A percentile compares a stretch with the other conserved stretches of the same genome.
phyloP scores from a whole-genome alignment of 1,139 yeast species.

The Scheffersomyces parashehatae region DNA sequence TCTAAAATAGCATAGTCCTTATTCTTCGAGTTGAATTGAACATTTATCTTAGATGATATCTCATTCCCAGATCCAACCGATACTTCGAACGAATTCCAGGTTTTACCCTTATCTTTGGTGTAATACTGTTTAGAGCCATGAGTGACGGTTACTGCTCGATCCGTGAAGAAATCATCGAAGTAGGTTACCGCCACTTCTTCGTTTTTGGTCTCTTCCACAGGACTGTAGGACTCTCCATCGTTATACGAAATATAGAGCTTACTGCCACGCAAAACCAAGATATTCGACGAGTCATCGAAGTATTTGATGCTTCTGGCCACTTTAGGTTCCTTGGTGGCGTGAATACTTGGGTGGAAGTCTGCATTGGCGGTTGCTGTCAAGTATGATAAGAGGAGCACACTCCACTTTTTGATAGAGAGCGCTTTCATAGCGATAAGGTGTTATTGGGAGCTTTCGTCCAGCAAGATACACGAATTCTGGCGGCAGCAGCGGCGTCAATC shows the following conservation, averaged over 20 bases:
- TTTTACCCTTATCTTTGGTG: constrained; percentile 57
- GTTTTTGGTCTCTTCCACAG: constrained; percentile 30
- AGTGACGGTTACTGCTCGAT: constrained; percentile 57
- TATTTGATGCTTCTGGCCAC: constrained; percentile 29
- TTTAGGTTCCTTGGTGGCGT: constrained; percentile 2
- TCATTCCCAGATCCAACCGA: constrained; percentile 10
- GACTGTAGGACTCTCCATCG: constrained; percentile 59
- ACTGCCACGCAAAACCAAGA: constrained; percentile 35
- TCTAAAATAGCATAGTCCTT: constrained; percentile 42
- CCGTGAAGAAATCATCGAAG: constrained; percentile 45
- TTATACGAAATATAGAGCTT: constrained; percentile 48
- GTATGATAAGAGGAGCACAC: constrained; percentile 3
- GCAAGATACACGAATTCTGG: too few species aligned
- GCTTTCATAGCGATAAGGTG: not conserved
- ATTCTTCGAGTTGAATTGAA: constrained; percentile 42
- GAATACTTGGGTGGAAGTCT: constrained; percentile 17
- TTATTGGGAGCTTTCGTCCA: not conserved
- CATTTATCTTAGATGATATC: constrained; percentile 14
- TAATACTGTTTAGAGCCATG: constrained; percentile 40
- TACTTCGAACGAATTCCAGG: constrained; percentile 52
- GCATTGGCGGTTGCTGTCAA: constrained; percentile 7
- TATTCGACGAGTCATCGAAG: constrained; percentile 57
- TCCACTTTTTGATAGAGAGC: constrained; percentile 2
- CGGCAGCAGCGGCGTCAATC: too few species aligned
- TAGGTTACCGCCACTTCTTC: constrained; percentile 26